phyloP scores from a whole-genome alignment of 352 stramenopile species.

The Phytopythium vexans region DNA sequence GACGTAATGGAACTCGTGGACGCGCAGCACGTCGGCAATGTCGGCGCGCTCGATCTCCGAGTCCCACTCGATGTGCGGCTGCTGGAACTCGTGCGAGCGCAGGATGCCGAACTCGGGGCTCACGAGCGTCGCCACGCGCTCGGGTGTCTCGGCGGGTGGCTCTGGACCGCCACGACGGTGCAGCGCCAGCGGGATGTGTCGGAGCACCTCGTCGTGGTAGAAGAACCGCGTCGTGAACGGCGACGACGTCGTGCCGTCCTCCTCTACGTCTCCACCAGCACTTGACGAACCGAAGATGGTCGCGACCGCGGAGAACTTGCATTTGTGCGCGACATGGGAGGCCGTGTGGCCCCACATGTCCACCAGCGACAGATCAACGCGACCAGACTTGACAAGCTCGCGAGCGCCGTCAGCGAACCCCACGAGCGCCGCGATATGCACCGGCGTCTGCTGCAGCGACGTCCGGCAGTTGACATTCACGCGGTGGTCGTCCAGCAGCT shows the following conservation, averaged over 20 bases:
- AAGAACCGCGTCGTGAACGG: slow-evolving; percentile 57
- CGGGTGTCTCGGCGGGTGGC: slow-evolving; percentile 88
- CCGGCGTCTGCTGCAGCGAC: slow-evolving; percentile 55
- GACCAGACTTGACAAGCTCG: slow-evolving; percentile 38
- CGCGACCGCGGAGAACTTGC: slow-evolving; percentile 30
- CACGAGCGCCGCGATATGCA: slow-evolving; percentile 60
- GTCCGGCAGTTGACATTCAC: slow-evolving; percentile 49
- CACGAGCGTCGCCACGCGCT: slow-evolving; percentile 87
- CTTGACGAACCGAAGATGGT: slow-evolving; percentile 14
- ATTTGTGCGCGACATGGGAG: slow-evolving; percentile 39
- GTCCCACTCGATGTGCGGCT: slow-evolving; percentile 54
- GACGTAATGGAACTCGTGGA: slow-evolving; percentile 90
- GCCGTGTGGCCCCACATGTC: slow-evolving; percentile 55
- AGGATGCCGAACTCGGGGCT: slow-evolving; percentile 70
- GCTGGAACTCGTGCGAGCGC: slow-evolving; percentile 64
- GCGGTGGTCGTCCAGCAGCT: slow-evolving; percentile 30
- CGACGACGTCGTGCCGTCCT: neutral
- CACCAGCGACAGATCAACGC: slow-evolving; percentile 23
- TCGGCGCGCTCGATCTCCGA: slow-evolving; percentile 64
- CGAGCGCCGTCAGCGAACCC: slow-evolving; percentile 39
- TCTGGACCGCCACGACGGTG: slow-evolving; percentile 61
- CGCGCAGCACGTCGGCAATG: slow-evolving; percentile 86
- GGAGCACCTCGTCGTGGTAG: slow-evolving; percentile 70
- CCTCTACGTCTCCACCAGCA: slow-evolving; percentile 5
- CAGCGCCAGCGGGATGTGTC: slow-evolving; percentile 74